Percentiles rank a stretch among this genome's conserved stretches.
Conservation (phyloP, 202 grass and related monocot genomes). For the Setaria italica region DNA sequence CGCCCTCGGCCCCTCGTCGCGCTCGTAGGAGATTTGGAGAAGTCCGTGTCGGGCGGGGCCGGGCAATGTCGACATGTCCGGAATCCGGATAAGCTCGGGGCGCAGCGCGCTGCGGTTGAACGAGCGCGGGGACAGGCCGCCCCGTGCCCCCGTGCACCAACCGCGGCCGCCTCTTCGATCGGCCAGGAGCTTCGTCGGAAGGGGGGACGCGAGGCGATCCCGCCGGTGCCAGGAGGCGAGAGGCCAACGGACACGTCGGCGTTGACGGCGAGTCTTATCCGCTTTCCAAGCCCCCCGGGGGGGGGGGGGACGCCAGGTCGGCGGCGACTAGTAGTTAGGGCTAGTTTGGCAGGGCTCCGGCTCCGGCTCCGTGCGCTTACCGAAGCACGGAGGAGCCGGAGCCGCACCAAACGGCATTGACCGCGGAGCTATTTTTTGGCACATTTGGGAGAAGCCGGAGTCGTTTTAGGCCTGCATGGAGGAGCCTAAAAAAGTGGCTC, state of each 20-base stretch:
- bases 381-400: too few relatives aligned
- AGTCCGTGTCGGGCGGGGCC: not conserved
- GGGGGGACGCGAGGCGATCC: not conserved
- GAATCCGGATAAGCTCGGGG: not conserved
- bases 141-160: slow-evolving; percentile 13
- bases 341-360: too few relatives aligned
- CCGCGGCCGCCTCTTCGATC: not conserved
- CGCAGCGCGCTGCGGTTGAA: too few relatives aligned
- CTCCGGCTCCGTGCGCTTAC: too few relatives aligned
- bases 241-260: slow-evolving; percentile 14
- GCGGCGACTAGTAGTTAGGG: not conserved
- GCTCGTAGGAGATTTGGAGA: not conserved
- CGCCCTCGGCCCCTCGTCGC: not conserved
- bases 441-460: too few relatives aligned
- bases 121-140: too few relatives aligned
- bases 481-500: too few relatives aligned
- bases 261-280: not conserved
- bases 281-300: too few relatives aligned
- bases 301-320: not conserved
- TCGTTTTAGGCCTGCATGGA: too few relatives aligned
- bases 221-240: not conserved
- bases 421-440: too few relatives aligned
- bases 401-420: too few relatives aligned
- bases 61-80: not conserved
- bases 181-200: slow-evolving; percentile 4